Evolutionary conservation across 331 rosid species (phyloP).

Genomic region (Malus hybrid): DNA sequence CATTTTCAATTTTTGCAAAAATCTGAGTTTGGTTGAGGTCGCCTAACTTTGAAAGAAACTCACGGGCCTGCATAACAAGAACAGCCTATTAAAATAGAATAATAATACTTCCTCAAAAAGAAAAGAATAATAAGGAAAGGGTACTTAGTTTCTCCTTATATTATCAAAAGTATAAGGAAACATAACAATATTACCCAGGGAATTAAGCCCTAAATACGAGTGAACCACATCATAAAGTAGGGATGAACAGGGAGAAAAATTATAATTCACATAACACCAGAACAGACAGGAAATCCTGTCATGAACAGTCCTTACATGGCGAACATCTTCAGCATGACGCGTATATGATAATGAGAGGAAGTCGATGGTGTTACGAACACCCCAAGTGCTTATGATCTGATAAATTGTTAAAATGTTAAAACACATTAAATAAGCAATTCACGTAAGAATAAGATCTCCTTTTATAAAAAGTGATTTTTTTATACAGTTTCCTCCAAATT

Average conservation of each 20-base stretch:
- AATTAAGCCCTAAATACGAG: not conserved
- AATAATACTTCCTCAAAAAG: not conserved
- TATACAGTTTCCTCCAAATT: not conserved
- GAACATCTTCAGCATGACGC: constrained; percentile 39
- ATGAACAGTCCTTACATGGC: constrained; percentile 24
- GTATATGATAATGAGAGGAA: constrained; percentile 38
- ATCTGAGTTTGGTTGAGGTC: constrained; percentile 40
- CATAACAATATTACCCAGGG: not conserved
- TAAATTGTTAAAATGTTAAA: not conserved
- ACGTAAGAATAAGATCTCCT: not conserved
- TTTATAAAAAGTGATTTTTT: not conserved
- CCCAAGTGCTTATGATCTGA: constrained; percentile 40
- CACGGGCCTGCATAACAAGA: constrained; percentile 30
- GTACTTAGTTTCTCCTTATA: not conserved
- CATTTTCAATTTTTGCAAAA: constrained; percentile 40
- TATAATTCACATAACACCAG: not conserved
- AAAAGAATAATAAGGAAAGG: not conserved
- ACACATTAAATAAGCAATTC: not conserved
- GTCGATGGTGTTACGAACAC: constrained; percentile 33
- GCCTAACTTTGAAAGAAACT: constrained; percentile 33
- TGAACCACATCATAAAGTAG: not conserved
- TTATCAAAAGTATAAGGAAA: not conserved
- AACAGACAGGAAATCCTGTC: constrained; percentile 4
- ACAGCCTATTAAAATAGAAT: not conserved
- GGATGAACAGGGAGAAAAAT: not conserved